Evolutionary conservation across 202 grass and related monocot genomes (phyloP).

Genomic region (Panicum hallii): DNA sequence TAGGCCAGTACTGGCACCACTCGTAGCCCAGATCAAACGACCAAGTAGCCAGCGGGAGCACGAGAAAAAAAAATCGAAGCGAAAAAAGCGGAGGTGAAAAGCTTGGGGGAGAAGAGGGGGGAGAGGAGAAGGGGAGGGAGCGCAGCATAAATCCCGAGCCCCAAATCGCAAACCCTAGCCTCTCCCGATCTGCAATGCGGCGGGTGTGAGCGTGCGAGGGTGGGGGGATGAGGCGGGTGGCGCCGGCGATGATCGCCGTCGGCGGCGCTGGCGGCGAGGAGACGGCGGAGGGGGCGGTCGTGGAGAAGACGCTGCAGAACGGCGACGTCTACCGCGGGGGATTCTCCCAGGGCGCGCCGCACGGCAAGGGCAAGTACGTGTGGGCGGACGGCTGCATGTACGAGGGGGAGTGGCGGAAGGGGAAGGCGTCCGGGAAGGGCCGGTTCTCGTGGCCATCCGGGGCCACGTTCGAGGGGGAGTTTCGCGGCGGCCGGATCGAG

Average conservation of each 20-base stretch:
- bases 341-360: constrained; percentile 68
- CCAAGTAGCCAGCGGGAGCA: constrained; percentile 2
- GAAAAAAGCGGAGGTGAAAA: constrained; percentile 20
- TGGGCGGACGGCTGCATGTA: constrained; percentile 99
- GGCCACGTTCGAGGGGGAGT: constrained; percentile 94
- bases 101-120: constrained; percentile 31
- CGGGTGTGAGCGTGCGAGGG: background rate
- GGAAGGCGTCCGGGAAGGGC: constrained; percentile 91
- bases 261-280: constrained; percentile 34
- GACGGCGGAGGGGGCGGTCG: constrained; percentile 39
- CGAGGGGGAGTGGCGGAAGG: constrained; percentile 92
- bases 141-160: constrained; percentile 30
- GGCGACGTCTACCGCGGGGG: constrained; percentile 87
- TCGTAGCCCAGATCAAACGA: constrained; percentile 49
- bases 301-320: constrained; percentile 85
- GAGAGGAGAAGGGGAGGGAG: background rate
- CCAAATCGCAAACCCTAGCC: constrained; percentile 62
- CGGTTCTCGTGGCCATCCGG: constrained; percentile 98
- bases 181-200: constrained; percentile 60
- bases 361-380: constrained; percentile 88
- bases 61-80: constrained; percentile 22
- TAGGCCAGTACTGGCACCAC: constrained; percentile 40
- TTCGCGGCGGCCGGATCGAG: constrained; percentile 83
- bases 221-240: constrained; percentile 61
- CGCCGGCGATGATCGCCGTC: constrained; percentile 53